phyloP scores from a whole-genome alignment of 768 basidiomycete species.

The Rubroboletus pulcherrimus region DNA sequence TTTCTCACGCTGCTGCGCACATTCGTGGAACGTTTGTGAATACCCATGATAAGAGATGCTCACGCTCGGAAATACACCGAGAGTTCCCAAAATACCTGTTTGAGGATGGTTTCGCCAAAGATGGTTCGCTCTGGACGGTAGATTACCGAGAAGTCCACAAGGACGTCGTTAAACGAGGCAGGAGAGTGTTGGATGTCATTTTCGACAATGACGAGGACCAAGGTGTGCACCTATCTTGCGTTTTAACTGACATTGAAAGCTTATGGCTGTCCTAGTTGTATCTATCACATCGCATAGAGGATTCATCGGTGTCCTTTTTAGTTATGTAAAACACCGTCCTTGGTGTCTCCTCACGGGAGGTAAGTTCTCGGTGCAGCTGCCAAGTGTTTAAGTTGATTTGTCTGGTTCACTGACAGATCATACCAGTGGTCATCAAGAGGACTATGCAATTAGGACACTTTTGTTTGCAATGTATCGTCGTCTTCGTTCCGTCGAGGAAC shows the following conservation, averaged over 20 bases:
- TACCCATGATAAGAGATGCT: slow-evolving; percentile 5
- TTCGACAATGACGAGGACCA: slow-evolving; percentile 40
- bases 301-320: slow-evolving; percentile 53
- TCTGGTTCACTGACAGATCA: not conserved
- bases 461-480: not conserved
- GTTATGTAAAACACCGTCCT: slow-evolving; percentile 38
- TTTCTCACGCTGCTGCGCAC: too few species aligned
- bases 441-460: not conserved
- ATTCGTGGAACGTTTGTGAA: slow-evolving; percentile 55
- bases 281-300: slow-evolving; percentile 62
- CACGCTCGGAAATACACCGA: slow-evolving; percentile 34
- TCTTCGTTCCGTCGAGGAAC: not conserved
- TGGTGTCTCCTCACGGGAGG: slow-evolving; percentile 58
- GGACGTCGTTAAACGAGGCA: slow-evolving; percentile 42
- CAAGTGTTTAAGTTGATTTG: not conserved
- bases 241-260: not conserved
- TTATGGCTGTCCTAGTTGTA: slow-evolving; percentile 41
- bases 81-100: slow-evolving; percentile 45
- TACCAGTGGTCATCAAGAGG: slow-evolving; percentile 12
- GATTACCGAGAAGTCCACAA: not conserved
- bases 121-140: slow-evolving; percentile 51
- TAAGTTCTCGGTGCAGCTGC: slow-evolving; percentile 23
- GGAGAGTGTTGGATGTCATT: slow-evolving; percentile 46
- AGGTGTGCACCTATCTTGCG: slow-evolving; percentile 36
- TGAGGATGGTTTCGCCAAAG: slow-evolving; percentile 53